Percentiles rank a stretch among this genome's conserved stretches.
These are phyloP conservation scores for Pythium utonaiense DNA, from an alignment of 352 stramenopile species.

Conservation along the genomic window DNA sequence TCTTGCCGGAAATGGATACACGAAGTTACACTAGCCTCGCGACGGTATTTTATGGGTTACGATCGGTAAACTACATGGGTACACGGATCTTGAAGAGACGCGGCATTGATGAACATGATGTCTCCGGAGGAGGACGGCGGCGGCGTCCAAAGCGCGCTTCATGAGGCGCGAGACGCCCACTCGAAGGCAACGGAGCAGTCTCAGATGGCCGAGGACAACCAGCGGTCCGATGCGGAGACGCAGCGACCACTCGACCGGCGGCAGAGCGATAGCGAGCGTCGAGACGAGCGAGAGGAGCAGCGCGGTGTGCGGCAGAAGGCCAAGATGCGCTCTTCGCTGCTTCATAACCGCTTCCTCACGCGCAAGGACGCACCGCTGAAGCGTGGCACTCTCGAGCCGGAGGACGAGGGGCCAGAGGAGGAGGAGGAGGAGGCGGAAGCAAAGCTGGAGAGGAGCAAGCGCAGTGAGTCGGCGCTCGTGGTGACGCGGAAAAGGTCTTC, in stretches of 20 bases:
- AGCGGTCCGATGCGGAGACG: background rate
- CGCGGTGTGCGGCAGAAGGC: slow-evolving; percentile 24
- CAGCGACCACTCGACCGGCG: slow-evolving; percentile 1
- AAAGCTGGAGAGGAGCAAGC: background rate
- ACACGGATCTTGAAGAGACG: slow-evolving; percentile 21
- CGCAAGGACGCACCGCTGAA: slow-evolving; percentile 19
- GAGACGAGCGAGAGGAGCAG: slow-evolving; percentile 37
- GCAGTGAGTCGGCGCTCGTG: slow-evolving; percentile 19
- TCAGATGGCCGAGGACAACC: background rate
- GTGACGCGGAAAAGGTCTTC: slow-evolving; percentile 16
- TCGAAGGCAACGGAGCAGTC: background rate
- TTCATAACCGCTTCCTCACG: slow-evolving; percentile 55
- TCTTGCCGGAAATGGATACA: background rate
- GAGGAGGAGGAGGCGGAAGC: slow-evolving; percentile 9
- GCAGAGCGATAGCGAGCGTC: slow-evolving; percentile 34
- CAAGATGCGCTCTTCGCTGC: slow-evolving; percentile 20
- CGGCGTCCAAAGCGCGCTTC: background rate
- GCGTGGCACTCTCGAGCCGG: background rate
- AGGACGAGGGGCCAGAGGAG: slow-evolving; percentile 2
- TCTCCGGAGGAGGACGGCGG: background rate
- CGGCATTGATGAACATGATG: slow-evolving; percentile 16
- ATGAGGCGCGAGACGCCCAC: background rate
- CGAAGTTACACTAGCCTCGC: too few species aligned
- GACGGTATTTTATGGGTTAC: slow-evolving; percentile 3
- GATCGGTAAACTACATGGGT: background rate